These are phyloP conservation scores for Talaromyces sp. DNA, from an alignment of 2,329 filamentous ascomycete genomes.

Conservation along the genomic window DNA sequence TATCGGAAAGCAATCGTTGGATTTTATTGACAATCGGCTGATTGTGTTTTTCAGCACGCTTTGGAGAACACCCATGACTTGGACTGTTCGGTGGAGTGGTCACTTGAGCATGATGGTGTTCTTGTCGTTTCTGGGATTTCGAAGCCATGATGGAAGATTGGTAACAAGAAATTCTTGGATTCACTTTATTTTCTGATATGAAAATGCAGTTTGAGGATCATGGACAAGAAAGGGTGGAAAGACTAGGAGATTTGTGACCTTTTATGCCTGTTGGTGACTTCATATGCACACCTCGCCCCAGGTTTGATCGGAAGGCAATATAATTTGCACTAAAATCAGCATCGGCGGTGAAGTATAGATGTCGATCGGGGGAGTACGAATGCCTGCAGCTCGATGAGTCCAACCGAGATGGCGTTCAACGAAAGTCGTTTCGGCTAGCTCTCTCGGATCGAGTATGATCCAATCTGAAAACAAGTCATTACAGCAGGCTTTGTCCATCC, in stretches of 20 bases:
- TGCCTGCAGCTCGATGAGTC: not conserved
- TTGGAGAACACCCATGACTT: not conserved
- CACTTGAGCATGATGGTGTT: not conserved
- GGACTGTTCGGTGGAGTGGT: not conserved
- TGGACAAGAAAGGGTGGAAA: no score
- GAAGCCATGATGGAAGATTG: constrained; percentile 1
- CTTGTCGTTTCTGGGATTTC: not conserved
- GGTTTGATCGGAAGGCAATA: not conserved
- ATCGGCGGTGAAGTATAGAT: not conserved
- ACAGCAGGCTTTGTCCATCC: not conserved
- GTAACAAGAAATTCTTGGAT: no score
- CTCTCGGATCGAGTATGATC: not conserved
- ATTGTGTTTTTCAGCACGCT: not conserved
- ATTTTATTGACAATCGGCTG: not conserved
- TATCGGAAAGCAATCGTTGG: not conserved
- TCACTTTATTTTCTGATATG: no score
- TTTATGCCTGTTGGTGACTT: no score
- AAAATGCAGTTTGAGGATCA: no score
- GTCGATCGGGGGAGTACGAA: no score
- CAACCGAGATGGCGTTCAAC: not conserved
- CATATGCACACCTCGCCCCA: not conserved
- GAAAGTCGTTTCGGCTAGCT: not conserved
- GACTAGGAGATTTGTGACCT: no score
- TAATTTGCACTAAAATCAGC: not conserved
- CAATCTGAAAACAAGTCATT: not conserved